Base-by-base conservation (phyloP, 768 basidiomycete genomes). In the Rickenella mellea region DNA sequence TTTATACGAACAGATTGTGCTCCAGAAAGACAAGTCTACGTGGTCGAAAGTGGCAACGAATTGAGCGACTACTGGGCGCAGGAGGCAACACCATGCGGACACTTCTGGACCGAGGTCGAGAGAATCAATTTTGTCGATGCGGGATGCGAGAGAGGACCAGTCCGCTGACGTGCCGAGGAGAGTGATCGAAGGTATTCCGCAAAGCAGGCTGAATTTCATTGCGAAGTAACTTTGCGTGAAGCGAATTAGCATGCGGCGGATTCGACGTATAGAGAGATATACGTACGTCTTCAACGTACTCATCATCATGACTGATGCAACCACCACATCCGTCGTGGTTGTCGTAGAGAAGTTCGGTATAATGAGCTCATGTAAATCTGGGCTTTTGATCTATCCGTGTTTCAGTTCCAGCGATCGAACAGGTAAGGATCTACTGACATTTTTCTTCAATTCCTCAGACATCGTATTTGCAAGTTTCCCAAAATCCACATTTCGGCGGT, bases 281-380 rank as follows among this genome's bases (percentile, higher is more conserved):
- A 15, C 42, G 27, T 32, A 44, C 37, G 27, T 4, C 44, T 69
- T 64, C 52, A 69, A 47, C 17, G 60, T 63, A 5, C 64, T 58
- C 67, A 74, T 69, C 55, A 68, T 60, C 35, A 63, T 53, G 26
- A 68, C 60, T 5, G 67, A 60, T 27, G 56, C 64, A 1, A 62
- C 53, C n/a, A 58, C 59, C 2, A 49, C 59, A 39, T 71, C 70
- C 27, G 56, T 57, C 3, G 25, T 14, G 1, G 66, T 69, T 5
- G 71, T 73, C 2, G 71, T 74, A 6, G 64, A 59, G 49, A 74
- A 71, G 24, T 55, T 39, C 5, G 70, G 70, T 14, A 64, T 51
- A 28, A 71, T 56, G 67, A 70, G 73, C 0, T 60, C 52, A 24
- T 57, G 52, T 4, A 73, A 51, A 0, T 48, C 39, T 4, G 56